Conservation (phyloP, 73 alveolate genomes). For the Halteria grandinella region DNA sequence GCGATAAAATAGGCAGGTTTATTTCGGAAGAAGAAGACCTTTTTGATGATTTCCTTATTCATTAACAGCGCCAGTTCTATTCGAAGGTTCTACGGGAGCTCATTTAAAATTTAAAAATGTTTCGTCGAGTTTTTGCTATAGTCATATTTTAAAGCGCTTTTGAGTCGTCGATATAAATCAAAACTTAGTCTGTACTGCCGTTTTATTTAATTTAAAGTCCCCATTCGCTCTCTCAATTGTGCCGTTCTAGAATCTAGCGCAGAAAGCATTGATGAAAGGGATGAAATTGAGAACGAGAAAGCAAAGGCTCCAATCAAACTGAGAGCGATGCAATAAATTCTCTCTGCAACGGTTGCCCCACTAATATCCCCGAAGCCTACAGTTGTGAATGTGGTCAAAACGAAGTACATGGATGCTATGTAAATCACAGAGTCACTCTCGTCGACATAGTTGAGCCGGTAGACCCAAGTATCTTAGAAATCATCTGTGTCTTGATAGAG, state of each 20-base stretch:
- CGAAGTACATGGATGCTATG: slow-evolving; percentile 85
- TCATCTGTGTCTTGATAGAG: slow-evolving; percentile 61
- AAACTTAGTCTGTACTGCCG: slow-evolving; percentile 53
- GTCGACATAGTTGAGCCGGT: slow-evolving; percentile 34
- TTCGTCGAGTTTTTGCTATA: slow-evolving; percentile 58
- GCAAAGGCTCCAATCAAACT: slow-evolving; percentile 93
- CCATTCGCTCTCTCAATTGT: slow-evolving; percentile 59
- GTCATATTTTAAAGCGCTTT: slow-evolving; percentile 66
- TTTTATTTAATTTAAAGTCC: slow-evolving; percentile 50
- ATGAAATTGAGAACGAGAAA: slow-evolving; percentile 93
- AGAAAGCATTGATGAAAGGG: slow-evolving; percentile 78
- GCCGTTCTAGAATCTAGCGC: slow-evolving; percentile 54
- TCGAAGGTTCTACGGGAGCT: slow-evolving; percentile 87
- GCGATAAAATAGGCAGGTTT: slow-evolving; percentile 73
- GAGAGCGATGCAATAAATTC: slow-evolving; percentile 79
- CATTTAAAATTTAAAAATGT: slow-evolving; percentile 74
- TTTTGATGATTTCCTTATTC: slow-evolving; percentile 63
- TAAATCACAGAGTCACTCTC: slow-evolving; percentile 70
- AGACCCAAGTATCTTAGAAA: slow-evolving; percentile 67
- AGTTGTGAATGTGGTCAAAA: slow-evolving; percentile 90
- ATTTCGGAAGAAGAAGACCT: slow-evolving; percentile 59
- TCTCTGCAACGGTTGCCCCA: slow-evolving; percentile 75
- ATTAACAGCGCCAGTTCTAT: slow-evolving; percentile 79
- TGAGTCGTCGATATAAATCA: slow-evolving; percentile 54
- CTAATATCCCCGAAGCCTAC: slow-evolving; percentile 97